These are phyloP conservation scores for Chalara sp. DNA, from an alignment of 2,329 filamentous ascomycete genomes.

Conservation along the genomic window DNA sequence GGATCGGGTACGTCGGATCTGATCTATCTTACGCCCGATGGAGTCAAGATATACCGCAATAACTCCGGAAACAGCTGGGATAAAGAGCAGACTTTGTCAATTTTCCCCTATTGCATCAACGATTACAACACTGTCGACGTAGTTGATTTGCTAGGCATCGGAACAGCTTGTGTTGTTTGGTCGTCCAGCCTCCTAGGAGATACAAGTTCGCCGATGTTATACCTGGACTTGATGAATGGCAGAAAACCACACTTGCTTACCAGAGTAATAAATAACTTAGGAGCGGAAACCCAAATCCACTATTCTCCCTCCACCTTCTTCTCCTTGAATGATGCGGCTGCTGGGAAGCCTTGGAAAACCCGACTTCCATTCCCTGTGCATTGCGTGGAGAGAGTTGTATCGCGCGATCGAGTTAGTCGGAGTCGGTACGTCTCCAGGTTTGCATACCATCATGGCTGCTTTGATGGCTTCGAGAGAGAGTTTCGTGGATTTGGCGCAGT, in stretches of 20 bases:
- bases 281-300: no score
- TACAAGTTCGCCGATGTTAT: no score
- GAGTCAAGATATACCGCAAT: background rate
- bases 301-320: no score
- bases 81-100: background rate
- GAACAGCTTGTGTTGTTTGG: no score
- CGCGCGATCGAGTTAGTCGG: background rate
- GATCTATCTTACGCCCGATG: background rate
- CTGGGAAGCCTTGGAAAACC: no score
- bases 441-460: constrained; percentile 2
- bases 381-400: background rate
- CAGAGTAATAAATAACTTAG: no score
- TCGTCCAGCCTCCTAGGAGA: no score
- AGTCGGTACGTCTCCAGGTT: background rate
- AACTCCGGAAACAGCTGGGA: background rate
- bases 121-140: background rate
- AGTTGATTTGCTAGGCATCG: constrained; percentile 1
- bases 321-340: no score
- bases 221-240: no score
- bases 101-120: background rate
- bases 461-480: constrained; percentile 1
- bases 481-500: constrained; percentile 4
- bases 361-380: constrained; percentile 1
- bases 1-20: constrained; percentile 1
- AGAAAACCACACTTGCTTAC: no score